These are phyloP conservation scores for Ogataea pilisensis DNA, from an alignment of 805 yeast species.

Conservation along the genomic window DNA sequence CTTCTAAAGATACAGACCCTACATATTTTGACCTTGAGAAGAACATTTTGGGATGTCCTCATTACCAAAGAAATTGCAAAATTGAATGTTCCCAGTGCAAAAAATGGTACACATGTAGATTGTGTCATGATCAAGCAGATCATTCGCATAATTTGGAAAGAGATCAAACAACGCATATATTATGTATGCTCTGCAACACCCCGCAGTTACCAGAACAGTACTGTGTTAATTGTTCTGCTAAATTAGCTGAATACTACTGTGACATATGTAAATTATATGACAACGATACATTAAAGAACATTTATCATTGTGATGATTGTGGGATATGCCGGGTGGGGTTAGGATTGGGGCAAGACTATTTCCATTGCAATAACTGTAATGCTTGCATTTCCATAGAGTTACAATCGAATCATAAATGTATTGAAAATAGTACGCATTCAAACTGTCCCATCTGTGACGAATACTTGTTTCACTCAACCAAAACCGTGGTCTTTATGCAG, in stretches of 20 bases:
- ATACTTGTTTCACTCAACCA: constrained; percentile 77
- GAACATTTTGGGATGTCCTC: constrained; percentile 67
- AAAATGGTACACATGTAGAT: constrained; percentile 75
- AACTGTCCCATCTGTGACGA: constrained; percentile 93
- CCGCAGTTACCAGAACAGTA: constrained; percentile 70
- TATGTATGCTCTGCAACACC: constrained; percentile 76
- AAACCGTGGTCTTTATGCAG: constrained; percentile 82
- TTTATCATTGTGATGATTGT: constrained; percentile 89
- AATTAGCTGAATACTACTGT: constrained; percentile 76
- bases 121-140: constrained; percentile 73
- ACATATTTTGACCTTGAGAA: constrained; percentile 42
- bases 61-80: constrained; percentile 81
- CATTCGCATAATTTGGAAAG: constrained; percentile 55
- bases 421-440: constrained; percentile 82
- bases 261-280: constrained; percentile 76
- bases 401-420: constrained; percentile 74
- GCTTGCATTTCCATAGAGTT: constrained; percentile 82
- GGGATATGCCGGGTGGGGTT: constrained; percentile 89
- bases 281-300: constrained; percentile 70
- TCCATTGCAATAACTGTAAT: constrained; percentile 87
- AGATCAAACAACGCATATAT: constrained; percentile 56
- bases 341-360: constrained; percentile 84
- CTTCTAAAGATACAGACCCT: constrained; percentile 44
- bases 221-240: constrained; percentile 64
- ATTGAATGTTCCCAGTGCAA: constrained; percentile 73